Base-by-base conservation (phyloP, 768 basidiomycete species). In the Boletus huronensis region DNA sequence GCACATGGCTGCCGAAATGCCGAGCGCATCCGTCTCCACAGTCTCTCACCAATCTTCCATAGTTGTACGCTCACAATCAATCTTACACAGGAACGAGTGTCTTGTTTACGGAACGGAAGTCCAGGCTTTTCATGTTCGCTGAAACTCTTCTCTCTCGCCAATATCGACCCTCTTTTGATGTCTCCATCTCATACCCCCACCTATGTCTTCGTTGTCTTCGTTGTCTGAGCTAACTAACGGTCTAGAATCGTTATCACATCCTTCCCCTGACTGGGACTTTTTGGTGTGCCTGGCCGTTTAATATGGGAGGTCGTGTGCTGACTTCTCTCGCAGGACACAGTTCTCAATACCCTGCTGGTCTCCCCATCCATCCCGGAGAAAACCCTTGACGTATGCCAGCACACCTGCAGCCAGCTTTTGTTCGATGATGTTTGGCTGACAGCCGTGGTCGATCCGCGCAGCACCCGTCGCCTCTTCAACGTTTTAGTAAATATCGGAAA, bases 391-490 rank as follows among this genome's bases (percentile, higher is more conserved):
- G 57, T 67, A 42, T 70, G 68, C 46, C 64, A 50, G 39, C 62
- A 66, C 47, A 72, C 70, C n/a, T 69, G 70, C 48, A 68, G 64
- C 36, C 70, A 70, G 31, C 64, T 70, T 39, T 51, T 70, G 46
- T 66, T 66, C 13, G 61, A 60, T 28, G 62, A 70, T 28, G 57
- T 57, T 28, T 61, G 59, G 60, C 45, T 67, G 31, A 60, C 60
- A 32, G 41, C 66, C 31, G 32, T 58, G 16, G 58, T 62, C 29
- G 59, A 73, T 8, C 61, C 65, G 25, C 62, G 52, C 49, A 76
- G 74, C 48, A 58, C 72, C 4, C 77, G 75, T 50, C 74, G 77
- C 6, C 62, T 80, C 7, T 78, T 79, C 60, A 76, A 76, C 60
- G 70, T 79, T 38, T 65, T 78, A 41, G 74, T 76, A 53, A 76